A percentile compares a stretch with the other conserved stretches of the same genome.
phyloP scores from a whole-genome alignment of 1,284 basidiomycete species.

The Naganishia albida region DNA sequence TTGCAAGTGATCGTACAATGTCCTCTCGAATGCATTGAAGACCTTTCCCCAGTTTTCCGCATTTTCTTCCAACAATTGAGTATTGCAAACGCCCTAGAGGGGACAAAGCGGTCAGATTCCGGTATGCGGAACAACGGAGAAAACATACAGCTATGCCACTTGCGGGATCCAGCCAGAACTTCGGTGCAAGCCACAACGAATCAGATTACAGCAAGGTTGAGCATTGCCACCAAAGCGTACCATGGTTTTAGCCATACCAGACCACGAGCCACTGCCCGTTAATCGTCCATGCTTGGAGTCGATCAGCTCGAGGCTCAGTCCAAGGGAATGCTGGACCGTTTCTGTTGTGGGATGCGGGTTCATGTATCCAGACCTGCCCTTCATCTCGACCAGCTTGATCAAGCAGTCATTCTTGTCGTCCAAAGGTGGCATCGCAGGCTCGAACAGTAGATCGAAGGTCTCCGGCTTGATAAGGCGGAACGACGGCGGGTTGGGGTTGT shows the following conservation, averaged over 20 bases:
- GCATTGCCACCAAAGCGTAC: neutral
- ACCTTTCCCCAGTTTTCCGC: conserved; percentile 34
- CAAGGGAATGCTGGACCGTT: conserved; percentile 31
- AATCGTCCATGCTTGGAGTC: conserved; percentile 34
- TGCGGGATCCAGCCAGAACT: conserved; percentile 44
- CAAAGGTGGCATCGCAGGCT: conserved; percentile 31
- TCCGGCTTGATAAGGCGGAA: conserved; percentile 35
- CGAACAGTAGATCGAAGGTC: conserved; percentile 39
- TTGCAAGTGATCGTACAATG: conserved; percentile 41
- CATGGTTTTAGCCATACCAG: conserved; percentile 40
- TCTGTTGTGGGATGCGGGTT: conserved; percentile 23
- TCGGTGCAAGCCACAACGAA: neutral
- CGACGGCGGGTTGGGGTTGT: conserved; percentile 24
- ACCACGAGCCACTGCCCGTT: conserved; percentile 40
- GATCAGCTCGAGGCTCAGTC: conserved; percentile 13
- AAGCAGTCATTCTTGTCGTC: conserved; percentile 31
- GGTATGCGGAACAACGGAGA: neutral
- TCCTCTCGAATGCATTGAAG: conserved; percentile 42
- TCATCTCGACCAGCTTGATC: conserved; percentile 22
- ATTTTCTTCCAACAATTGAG: conserved; percentile 36
- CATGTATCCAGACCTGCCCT: conserved; percentile 5
- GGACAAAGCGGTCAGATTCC: conserved; percentile 3
- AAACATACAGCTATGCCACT: conserved; percentile 40
- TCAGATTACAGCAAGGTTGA: too few species aligned
- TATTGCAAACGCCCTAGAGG: conserved; percentile 39